Percentiles rank a stretch among this genome's conserved stretches.
Evolutionary conservation across 176 grass and related monocot genomes (phyloP).

Genomic region (Phragmites australis): DNA sequence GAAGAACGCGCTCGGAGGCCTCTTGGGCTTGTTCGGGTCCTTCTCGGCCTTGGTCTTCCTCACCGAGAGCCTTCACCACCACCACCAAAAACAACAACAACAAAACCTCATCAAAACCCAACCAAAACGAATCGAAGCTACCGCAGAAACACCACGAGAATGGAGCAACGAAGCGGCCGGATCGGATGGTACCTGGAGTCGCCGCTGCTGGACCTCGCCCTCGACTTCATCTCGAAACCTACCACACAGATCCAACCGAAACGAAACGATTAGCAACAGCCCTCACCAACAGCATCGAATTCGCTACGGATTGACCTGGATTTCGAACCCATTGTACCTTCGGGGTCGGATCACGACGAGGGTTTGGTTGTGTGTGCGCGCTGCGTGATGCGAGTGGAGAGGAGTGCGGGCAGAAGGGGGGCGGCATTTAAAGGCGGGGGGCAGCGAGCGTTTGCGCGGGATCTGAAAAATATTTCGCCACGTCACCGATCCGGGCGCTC

Average conservation of each 20-base stretch:
- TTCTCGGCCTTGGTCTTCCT: slow-evolving; percentile 69
- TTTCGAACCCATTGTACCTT: slow-evolving; percentile 35
- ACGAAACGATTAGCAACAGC: slow-evolving; percentile 28
- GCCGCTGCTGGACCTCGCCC: slow-evolving; percentile 33
- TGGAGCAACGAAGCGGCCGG: too few relatives aligned
- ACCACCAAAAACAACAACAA: slow-evolving; percentile 11
- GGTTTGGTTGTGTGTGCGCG: background rate
- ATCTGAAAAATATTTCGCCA: slow-evolving; percentile 39
- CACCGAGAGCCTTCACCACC: slow-evolving; percentile 54
- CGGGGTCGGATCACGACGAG: slow-evolving; percentile 28
- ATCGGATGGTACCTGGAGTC: slow-evolving; percentile 47
- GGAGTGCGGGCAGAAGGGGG: background rate
- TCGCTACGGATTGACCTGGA: background rate
- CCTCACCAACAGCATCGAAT: background rate
- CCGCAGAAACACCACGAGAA: background rate
- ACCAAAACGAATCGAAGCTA: background rate
- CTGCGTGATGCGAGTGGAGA: slow-evolving; percentile 21
- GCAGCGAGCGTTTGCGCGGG: slow-evolving; percentile 57
- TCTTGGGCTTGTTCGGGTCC: slow-evolving; percentile 93
- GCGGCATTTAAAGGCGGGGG: slow-evolving; percentile 46
- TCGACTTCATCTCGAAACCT: slow-evolving; percentile 63
- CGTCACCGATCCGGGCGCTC: slow-evolving; percentile 62
- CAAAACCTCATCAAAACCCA: background rate
- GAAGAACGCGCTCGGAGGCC: slow-evolving; percentile 82
- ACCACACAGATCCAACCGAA: slow-evolving; percentile 21